Conservation (phyloP, 1,284 basidiomycete species). For the Trametes polyzona region DNA sequence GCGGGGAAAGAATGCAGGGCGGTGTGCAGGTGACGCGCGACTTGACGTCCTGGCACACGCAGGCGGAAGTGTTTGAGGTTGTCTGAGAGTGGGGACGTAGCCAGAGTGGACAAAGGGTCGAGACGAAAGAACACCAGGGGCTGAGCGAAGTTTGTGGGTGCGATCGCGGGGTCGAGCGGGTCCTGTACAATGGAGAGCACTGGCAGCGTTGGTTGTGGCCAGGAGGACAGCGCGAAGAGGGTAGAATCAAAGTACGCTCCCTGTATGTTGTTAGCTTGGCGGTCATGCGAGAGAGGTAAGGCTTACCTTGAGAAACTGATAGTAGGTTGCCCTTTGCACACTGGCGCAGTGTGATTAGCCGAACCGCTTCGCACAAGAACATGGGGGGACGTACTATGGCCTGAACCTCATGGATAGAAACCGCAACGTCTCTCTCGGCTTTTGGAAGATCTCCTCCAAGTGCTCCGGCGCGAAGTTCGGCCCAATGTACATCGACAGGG, state of each 20-base stretch:
- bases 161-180: conserved; percentile 46
- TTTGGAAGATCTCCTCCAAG: conserved; percentile 58
- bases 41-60: conserved; percentile 59
- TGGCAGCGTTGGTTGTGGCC: conserved; percentile 52
- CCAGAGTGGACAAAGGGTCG: conserved; percentile 49
- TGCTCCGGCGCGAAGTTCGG: conserved; percentile 69
- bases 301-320: conserved; percentile 65
- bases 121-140: conserved; percentile 75
- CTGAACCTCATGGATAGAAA: conserved; percentile 62
- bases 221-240: conserved; percentile 54
- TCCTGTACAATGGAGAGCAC: conserved; percentile 71
- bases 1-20: conserved; percentile 41
- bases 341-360: conserved; percentile 36
- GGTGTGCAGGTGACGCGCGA: conserved; percentile 48
- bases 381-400: conserved; percentile 58
- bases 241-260: conserved; percentile 73
- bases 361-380: not conserved
- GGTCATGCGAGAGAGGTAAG: not conserved
- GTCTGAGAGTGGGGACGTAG: conserved; percentile 47
- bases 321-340: conserved; percentile 67
- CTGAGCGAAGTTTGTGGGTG: conserved; percentile 59
- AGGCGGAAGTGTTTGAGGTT: conserved; percentile 54
- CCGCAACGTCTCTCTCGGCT: conserved; percentile 42
- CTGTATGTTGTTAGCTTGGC: conserved; percentile 33
- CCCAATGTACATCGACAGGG: conserved; percentile 60